These are phyloP conservation scores for Cryptococcus sp. DNA, from an alignment of 1,284 basidiomycete species.

Conservation along the genomic window DNA sequence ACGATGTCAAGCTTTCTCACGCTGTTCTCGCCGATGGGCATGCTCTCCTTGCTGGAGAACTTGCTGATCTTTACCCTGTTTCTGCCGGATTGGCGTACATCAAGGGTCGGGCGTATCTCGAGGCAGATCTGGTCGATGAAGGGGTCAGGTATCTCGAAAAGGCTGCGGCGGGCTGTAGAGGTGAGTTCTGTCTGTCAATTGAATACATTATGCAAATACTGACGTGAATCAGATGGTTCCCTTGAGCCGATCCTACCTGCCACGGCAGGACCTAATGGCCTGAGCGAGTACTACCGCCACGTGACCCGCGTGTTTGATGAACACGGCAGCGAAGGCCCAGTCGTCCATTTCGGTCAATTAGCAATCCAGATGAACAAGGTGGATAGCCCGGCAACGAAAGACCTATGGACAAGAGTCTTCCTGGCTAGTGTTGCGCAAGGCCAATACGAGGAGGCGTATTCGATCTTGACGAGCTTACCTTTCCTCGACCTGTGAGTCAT, in stretches of 20 bases:
- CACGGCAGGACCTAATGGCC: constrained; percentile 61
- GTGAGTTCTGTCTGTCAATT: constrained; percentile 57
- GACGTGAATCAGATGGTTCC: constrained; percentile 49
- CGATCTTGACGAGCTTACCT: constrained; percentile 70
- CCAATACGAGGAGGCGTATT: constrained; percentile 82
- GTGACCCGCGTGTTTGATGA: constrained; percentile 71
- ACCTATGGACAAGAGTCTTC: constrained; percentile 77
- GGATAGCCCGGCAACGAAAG: constrained; percentile 60
- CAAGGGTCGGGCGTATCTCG: constrained; percentile 67
- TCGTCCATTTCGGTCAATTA: constrained; percentile 72
- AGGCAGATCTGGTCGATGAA: constrained; percentile 71
- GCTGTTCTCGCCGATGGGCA: constrained; percentile 68
- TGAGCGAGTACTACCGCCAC: constrained; percentile 76
- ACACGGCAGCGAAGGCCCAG: constrained; percentile 61
- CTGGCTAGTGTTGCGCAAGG: constrained; percentile 71
- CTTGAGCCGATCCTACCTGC: constrained; percentile 66
- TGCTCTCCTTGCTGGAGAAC: constrained; percentile 63
- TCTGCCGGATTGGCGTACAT: constrained; percentile 76
- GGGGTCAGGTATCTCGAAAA: constrained; percentile 70
- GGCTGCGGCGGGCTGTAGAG: constrained; percentile 69
- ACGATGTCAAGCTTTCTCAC: constrained; percentile 71
- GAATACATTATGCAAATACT: not conserved
- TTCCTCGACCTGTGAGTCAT: constrained; percentile 71
- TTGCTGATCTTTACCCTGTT: constrained; percentile 72
- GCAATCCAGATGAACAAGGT: constrained; percentile 61